These are phyloP conservation scores for Chlorella sp. DNA, from an alignment of 139 green algal genomes.

Conservation along the genomic window DNA sequence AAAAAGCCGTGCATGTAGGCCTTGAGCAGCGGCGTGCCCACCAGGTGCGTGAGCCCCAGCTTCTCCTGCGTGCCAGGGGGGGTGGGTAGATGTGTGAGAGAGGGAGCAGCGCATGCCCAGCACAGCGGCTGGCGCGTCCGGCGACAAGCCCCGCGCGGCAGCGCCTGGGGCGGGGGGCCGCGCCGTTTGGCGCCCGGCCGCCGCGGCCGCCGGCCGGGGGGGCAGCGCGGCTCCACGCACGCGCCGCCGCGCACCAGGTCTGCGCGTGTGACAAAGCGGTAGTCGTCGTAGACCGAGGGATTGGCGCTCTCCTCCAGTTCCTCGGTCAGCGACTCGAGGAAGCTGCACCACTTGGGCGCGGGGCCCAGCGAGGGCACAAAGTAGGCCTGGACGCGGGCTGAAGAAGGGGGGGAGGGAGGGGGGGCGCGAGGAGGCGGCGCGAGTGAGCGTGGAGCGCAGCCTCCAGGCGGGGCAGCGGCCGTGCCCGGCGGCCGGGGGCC, in stretches of 20 bases:
- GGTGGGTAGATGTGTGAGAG: no score
- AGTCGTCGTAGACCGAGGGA: constrained; percentile 95
- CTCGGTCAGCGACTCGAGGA: constrained; percentile 96
- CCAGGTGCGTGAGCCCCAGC: constrained; percentile 87
- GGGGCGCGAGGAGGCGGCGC: not conserved
- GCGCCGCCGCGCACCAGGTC: constrained; percentile 21
- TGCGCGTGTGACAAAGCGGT: constrained; percentile 74
- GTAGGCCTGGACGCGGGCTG: constrained; percentile 54
- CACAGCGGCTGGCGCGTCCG: no score
- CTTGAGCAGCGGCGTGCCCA: constrained; percentile 90
- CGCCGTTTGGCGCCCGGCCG: no score
- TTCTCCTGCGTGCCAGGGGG: constrained; percentile 43
- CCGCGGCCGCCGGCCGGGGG: no score
- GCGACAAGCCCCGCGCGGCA: no score
- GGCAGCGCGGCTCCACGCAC: no score
- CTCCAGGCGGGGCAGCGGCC: no score
- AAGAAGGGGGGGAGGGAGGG: not conserved
- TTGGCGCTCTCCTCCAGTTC: constrained; percentile 89
- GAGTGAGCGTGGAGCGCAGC: no score
- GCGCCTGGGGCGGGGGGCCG: no score
- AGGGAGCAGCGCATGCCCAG: no score
- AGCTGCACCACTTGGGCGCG: constrained; percentile 92
- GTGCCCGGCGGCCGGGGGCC: no score
- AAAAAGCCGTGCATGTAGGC: constrained; percentile 99
- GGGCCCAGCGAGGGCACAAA: constrained; percentile 94